Percentiles rank a stretch among this genome's conserved stretches.
Evolutionary conservation across 1,284 basidiomycete species (phyloP).

Genomic region (Naganishia sp.): DNA sequence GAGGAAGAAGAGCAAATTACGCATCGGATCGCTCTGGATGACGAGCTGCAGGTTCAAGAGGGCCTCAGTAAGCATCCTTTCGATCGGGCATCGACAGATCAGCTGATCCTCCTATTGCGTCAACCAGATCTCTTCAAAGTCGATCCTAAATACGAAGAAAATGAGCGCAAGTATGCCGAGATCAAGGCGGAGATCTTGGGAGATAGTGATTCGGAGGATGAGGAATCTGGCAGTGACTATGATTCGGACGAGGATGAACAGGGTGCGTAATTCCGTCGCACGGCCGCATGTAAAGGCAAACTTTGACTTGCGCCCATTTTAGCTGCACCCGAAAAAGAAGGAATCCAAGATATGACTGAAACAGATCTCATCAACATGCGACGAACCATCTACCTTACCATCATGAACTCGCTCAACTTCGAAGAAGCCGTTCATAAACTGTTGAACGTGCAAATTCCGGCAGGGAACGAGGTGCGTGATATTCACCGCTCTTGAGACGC

Average conservation of each 20-base stretch:
- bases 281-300: constrained; percentile 24
- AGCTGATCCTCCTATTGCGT: constrained; percentile 30
- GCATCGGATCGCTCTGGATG: constrained; percentile 87
- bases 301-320: constrained; percentile 20
- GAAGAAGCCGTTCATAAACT: constrained; percentile 99
- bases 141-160: constrained; percentile 83
- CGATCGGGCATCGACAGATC: background rate
- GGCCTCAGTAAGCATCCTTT: constrained; percentile 71
- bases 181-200: constrained; percentile 96
- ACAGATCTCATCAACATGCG: constrained; percentile 95
- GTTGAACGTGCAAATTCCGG: constrained; percentile 85
- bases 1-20: constrained; percentile 98
- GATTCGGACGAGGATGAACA: constrained; percentile 68
- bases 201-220: constrained; percentile 56
- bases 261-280: constrained; percentile 52
- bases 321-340: constrained; percentile 73
- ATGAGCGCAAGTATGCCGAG: constrained; percentile 87
- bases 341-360: constrained; percentile 91
- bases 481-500: background rate
- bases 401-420: constrained; percentile 88
- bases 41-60: constrained; percentile 90
- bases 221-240: constrained; percentile 69
- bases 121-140: constrained; percentile 89
- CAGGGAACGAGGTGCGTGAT: constrained; percentile 80
- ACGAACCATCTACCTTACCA: constrained; percentile 91